Base-by-base conservation (phyloP, 2,329 filamentous ascomycete species). In the Exophiala sideris region DNA sequence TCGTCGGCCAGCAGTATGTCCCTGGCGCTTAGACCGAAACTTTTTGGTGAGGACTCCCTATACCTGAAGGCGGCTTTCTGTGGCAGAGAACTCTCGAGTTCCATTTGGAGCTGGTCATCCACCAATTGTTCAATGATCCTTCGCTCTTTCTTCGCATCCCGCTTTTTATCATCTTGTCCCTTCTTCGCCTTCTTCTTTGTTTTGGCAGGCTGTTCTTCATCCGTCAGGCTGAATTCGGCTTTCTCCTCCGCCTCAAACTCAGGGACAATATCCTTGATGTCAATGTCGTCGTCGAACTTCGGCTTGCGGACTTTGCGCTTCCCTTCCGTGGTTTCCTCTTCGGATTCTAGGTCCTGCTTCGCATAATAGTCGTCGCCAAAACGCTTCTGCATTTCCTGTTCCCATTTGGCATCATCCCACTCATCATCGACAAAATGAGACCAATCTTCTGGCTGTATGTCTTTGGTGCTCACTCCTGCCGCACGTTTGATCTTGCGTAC, bases 241-340 rank as follows among this genome's bases (percentile, higher is more conserved):
- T 77, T 58, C n/a, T 68, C 65, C 7, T 58, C 45, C 11, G 51
- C 57, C 18, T 62, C 1, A 90, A 91, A 24, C 96, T 76, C 47
- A 96, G 79, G 69, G 96, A 92, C 57, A 88, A 90, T 62, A 68
- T 99, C 92, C 57, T 89, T 90, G 75, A 99, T 97, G 68, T 97
- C 91, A 64, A 99, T 96, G 68, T 99, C 94, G 66, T 97, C 91
- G 65, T 96, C 89, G 87, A 92, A 99, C 61, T 84, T 89, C 8
- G 91, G 91, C 75, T 95, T 95, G 78, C 89, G 90, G 38, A 52
- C 33, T 54, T 64, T 64, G 21, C 35, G 48, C 29, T 54, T 60
- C 29, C 46, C 47, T 14, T 38, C 33, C 6, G 33, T 74, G 87
- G 91, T 96, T 59, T 84, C 88, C 8, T 89, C 90, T 74, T 74